These are phyloP conservation scores for Tephrocybe sp. DNA, from an alignment of 768 basidiomycete species.

Conservation along the genomic window DNA sequence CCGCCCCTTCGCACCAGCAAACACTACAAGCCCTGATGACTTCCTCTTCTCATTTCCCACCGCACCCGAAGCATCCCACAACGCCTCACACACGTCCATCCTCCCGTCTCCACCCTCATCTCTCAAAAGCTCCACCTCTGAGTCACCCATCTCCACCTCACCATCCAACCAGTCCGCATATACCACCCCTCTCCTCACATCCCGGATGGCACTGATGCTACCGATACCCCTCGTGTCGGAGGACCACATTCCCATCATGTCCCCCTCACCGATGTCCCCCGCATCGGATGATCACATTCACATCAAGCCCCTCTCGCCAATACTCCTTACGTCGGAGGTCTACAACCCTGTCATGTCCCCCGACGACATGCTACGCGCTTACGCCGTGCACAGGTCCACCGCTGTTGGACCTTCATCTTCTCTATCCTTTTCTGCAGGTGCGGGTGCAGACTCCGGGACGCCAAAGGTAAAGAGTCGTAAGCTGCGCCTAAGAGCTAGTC, in stretches of 20 bases:
- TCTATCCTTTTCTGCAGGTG: background rate
- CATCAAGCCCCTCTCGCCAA: background rate
- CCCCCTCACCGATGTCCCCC: background rate
- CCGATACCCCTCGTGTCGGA: too few relatives aligned
- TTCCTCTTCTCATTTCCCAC: slow-evolving; percentile 33
- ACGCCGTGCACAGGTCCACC: slow-evolving; percentile 42
- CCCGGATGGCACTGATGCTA: too few relatives aligned
- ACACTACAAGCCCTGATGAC: background rate
- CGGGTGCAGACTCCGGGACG: background rate
- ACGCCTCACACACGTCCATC: background rate
- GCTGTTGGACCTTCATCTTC: background rate
- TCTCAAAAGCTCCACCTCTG: slow-evolving; percentile 26
- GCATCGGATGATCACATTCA: too few relatives aligned
- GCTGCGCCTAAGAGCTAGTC: slow-evolving; percentile 8
- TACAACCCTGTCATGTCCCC: slow-evolving; percentile 41
- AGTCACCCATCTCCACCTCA: slow-evolving; percentile 19
- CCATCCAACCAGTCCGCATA: slow-evolving; percentile 7
- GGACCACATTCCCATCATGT: too few relatives aligned
- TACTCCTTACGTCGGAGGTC: slow-evolving; percentile 4
- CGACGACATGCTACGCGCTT: slow-evolving; percentile 76
- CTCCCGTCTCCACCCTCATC: background rate
- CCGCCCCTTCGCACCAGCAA: background rate
- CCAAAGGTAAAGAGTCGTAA: slow-evolving; percentile 5
- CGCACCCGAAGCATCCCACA: slow-evolving; percentile 32
- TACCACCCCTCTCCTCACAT: background rate